These are phyloP conservation scores for Venturia pyrina DNA, from an alignment of 2,329 filamentous ascomycete species.

Conservation along the genomic window DNA sequence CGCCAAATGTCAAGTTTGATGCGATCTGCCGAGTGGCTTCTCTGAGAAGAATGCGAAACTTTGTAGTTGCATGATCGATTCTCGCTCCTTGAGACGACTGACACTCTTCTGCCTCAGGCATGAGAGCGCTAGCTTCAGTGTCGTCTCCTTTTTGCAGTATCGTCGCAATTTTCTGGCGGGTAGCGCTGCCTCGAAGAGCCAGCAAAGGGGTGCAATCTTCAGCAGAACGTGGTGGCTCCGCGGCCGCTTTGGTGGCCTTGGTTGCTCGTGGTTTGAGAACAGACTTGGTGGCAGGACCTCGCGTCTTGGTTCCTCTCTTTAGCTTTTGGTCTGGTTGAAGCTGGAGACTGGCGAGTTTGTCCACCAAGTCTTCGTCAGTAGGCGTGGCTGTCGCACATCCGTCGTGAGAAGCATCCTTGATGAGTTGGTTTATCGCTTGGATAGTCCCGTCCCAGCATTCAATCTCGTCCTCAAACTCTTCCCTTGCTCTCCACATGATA, in stretches of 20 bases:
- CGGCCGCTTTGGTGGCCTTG: background rate
- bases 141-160: background rate
- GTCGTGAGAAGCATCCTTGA: background rate
- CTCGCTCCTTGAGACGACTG: background rate
- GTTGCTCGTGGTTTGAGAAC: background rate
- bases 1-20: slow-evolving; percentile 74
- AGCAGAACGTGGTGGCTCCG: too few species aligned
- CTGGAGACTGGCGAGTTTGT: slow-evolving; percentile 3
- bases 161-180: background rate
- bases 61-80: slow-evolving; percentile 33
- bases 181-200: background rate
- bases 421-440: background rate
- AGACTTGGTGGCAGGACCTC: background rate
- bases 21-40: slow-evolving; percentile 63
- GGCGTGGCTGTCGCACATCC: background rate
- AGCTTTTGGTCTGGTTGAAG: background rate
- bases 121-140: background rate
- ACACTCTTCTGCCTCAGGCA: background rate
- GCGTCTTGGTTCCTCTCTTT: background rate
- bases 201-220: slow-evolving; percentile 2
- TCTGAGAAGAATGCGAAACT: slow-evolving; percentile 59
- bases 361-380: slow-evolving; percentile 4
- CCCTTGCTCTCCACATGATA: slow-evolving; percentile 1
- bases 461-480: slow-evolving; percentile 6
- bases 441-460: slow-evolving; percentile 3